Evolutionary conservation across 257 asterid species (phyloP), one percentile per base, ranked within the genome.

Genomic region (Solanum sejunctum): DNA sequence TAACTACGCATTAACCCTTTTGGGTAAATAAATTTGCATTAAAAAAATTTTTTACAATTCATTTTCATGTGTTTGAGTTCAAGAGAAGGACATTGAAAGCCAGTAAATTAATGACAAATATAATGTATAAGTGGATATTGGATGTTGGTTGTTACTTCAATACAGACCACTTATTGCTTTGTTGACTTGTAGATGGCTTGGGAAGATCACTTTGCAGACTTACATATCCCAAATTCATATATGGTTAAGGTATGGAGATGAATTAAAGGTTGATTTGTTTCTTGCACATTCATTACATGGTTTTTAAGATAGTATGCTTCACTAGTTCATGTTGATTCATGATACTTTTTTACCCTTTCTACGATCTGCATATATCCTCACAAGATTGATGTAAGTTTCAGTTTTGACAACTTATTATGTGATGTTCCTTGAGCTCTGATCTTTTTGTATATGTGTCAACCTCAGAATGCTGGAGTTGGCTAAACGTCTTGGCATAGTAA

Each of bases 151-250:
- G 20, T 32, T 78, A 75, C 61, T 75, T 75, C 23, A 75, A 75
- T 61, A 75, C 23, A 23, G 82, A 49, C 43, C 21, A 51, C 61
- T 49, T 81, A 63, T 41, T 55, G 84, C 86, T 87, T 82, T 17
- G 64, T 89, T 71, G 54, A 79, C 71, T 78, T 85, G 83, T 82
- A 95, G 98, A 88, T 95, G 99, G 99, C 98, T 95, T 28, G 99
- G 99, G 85, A 95, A 93, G 92, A 71, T 95, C 90, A 95, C 99
- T 67, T 85, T 95, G 91, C 98, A 95, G 90, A 95, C 99, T 18
- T 95, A 95, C 67, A 95, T 95, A 88, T 91, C 93, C 8, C 99
- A 95, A 90, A 89, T 94, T 86, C 97, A 95, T 86, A 94, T 95
- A 89, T 95, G 97, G 99, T 90, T 95, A 86, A 94, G 99, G 98